Evolutionary conservation across 2,329 filamentous ascomycete species (phyloP).

Genomic region (Lachnellula willkommii): DNA sequence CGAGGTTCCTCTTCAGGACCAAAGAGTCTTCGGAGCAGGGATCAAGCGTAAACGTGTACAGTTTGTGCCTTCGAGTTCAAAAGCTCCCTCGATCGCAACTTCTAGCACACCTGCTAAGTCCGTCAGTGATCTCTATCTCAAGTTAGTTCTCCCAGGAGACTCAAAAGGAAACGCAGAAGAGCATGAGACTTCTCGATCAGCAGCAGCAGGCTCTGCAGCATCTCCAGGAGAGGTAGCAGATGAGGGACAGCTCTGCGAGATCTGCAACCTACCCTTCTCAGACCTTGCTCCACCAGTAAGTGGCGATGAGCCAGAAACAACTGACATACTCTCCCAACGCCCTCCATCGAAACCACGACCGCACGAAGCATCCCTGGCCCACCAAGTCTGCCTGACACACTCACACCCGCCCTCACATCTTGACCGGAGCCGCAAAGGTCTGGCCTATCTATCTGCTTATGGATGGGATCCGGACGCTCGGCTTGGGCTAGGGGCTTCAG

Average conservation of each 20-base stretch:
- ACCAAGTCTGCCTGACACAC: constrained; percentile 65
- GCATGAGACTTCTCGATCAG: background rate
- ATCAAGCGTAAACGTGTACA: constrained; percentile 55
- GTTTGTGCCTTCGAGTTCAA: constrained; percentile 44
- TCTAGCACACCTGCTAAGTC: constrained; percentile 30
- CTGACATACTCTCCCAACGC: background rate
- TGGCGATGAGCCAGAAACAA: background rate
- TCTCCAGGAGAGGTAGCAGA: background rate
- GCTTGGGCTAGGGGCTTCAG: constrained; percentile 62
- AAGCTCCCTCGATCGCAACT: constrained; percentile 21
- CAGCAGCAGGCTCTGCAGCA: background rate
- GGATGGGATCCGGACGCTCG: constrained; percentile 73
- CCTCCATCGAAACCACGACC: constrained; percentile 23
- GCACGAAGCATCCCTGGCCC: constrained; percentile 61
- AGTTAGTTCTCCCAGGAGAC: constrained; percentile 49
- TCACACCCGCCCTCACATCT: constrained; percentile 68
- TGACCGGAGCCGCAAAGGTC: constrained; percentile 64
- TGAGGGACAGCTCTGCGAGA: constrained; percentile 40
- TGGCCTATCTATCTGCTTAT: constrained; percentile 58
- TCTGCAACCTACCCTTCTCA: constrained; percentile 57
- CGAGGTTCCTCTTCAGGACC: constrained; percentile 51
- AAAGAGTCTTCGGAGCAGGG: constrained; percentile 57
- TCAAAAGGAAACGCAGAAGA: background rate
- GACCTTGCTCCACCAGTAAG: constrained; percentile 33
- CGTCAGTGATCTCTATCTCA: constrained; percentile 55